Evolutionary conservation across 2,329 filamentous ascomycete species (phyloP).

Genomic region (Atkinsonella hypoxylon): DNA sequence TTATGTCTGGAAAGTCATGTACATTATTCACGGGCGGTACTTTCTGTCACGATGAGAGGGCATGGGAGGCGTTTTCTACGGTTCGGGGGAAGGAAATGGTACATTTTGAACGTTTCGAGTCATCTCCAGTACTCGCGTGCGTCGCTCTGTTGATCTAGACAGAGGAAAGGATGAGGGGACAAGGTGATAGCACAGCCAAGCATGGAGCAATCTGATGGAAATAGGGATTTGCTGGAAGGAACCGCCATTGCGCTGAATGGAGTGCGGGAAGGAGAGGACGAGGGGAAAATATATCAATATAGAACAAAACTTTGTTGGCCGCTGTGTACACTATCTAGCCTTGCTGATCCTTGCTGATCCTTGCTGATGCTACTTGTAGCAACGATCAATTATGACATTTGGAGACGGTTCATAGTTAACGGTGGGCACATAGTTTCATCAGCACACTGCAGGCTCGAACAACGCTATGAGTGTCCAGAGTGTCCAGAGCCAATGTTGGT

Average conservation of each 20-base stretch:
- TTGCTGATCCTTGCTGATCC: background rate
- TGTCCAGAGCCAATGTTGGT: no score
- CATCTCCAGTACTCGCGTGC: background rate
- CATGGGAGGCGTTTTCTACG: constrained; percentile 9
- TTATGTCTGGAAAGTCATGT: constrained; percentile 5
- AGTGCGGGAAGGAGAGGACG: background rate
- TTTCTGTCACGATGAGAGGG: constrained; percentile 11
- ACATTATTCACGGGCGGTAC: constrained; percentile 9
- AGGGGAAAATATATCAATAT: background rate
- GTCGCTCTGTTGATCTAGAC: background rate
- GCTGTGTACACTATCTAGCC: background rate
- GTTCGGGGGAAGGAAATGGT: background rate
- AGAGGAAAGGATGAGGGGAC: background rate
- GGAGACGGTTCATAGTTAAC: no score
- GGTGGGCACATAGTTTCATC: no score
- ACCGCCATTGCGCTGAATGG: background rate
- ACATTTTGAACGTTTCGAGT: background rate
- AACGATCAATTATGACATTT: no score
- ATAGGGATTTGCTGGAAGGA: background rate
- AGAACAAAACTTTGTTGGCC: background rate
- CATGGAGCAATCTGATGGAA: background rate
- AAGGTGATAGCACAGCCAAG: background rate
- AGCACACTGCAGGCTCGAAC: no score
- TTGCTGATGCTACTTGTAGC: background rate
- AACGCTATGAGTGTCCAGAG: no score